Evolutionary conservation across 306 rosid genomes (phyloP).

Genomic region (Styphnolobium japonicum): DNA sequence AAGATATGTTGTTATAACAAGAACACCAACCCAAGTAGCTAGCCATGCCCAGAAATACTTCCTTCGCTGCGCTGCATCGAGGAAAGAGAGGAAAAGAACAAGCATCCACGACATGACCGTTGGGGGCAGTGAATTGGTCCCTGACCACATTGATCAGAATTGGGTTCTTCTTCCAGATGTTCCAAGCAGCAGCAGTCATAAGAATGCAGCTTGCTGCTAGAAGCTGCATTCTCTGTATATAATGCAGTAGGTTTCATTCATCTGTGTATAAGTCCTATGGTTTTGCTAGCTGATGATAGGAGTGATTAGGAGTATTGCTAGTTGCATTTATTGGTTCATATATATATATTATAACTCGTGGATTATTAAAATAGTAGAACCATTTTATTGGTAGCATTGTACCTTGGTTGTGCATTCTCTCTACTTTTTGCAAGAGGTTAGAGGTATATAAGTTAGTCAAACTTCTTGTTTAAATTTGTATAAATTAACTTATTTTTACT

Average conservation of each 20-base stretch:
- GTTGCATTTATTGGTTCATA: too few relatives aligned
- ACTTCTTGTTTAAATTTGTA: too few relatives aligned
- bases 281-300: neutral
- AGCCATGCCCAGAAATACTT: constrained; percentile 47
- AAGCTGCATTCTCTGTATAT: neutral
- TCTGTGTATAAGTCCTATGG: neutral
- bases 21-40: constrained; percentile 41
- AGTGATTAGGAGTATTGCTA: too few relatives aligned
- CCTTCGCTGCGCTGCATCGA: constrained; percentile 41
- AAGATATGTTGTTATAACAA: constrained; percentile 47
- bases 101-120: constrained; percentile 35
- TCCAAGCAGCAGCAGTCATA: constrained; percentile 17
- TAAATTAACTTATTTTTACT: too few relatives aligned
- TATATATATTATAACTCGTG: too few relatives aligned
- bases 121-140: constrained; percentile 21
- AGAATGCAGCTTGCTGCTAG: neutral
- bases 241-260: neutral
- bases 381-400: too few relatives aligned
- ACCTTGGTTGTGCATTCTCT: too few relatives aligned
- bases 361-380: too few relatives aligned
- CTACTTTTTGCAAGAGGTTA: too few relatives aligned
- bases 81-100: constrained; percentile 46
- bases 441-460: too few relatives aligned
- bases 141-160: constrained; percentile 15
- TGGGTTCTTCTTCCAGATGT: too few relatives aligned